Evolutionary conservation across 2,329 filamentous ascomycete species (phyloP).

Genomic region (Colletotrichum sp.): DNA sequence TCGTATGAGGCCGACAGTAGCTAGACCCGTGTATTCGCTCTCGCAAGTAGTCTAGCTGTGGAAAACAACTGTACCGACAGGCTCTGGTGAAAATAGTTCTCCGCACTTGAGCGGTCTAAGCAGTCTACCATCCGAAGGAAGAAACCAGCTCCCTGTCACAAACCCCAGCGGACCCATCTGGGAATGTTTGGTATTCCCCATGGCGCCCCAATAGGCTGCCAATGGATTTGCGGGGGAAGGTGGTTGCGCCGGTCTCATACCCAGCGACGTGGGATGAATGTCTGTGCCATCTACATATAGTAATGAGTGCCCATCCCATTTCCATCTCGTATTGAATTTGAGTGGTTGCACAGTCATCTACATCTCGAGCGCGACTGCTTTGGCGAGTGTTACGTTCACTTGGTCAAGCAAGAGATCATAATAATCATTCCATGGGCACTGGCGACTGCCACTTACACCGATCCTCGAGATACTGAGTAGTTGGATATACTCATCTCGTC

Average conservation of each 20-base stretch:
- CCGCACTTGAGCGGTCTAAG: not conserved
- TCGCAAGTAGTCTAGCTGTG: not conserved
- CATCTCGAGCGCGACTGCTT: not conserved
- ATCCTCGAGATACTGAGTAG: not conserved
- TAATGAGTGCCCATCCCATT: not conserved
- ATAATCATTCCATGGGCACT: not conserved
- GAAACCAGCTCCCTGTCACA: not conserved
- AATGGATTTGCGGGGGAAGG: not conserved
- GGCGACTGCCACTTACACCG: not conserved
- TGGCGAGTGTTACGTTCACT: not conserved
- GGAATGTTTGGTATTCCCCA: not conserved
- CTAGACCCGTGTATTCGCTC: not conserved
- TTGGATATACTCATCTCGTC: not conserved
- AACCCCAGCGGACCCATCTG: conserved; percentile 1
- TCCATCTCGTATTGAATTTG: not conserved
- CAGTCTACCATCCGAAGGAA: not conserved
- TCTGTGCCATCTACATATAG: conserved; percentile 11
- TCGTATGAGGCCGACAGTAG: not conserved
- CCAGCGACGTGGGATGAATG: not conserved
- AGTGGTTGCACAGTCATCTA: not conserved
- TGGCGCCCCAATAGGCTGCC: not conserved
- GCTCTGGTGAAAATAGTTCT: not conserved
- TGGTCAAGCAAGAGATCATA: not conserved
- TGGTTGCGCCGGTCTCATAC: not conserved
- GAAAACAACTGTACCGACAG: not conserved